Conservation (phyloP, 768 basidiomycete genomes). For the Lentinula boryana region DNA sequence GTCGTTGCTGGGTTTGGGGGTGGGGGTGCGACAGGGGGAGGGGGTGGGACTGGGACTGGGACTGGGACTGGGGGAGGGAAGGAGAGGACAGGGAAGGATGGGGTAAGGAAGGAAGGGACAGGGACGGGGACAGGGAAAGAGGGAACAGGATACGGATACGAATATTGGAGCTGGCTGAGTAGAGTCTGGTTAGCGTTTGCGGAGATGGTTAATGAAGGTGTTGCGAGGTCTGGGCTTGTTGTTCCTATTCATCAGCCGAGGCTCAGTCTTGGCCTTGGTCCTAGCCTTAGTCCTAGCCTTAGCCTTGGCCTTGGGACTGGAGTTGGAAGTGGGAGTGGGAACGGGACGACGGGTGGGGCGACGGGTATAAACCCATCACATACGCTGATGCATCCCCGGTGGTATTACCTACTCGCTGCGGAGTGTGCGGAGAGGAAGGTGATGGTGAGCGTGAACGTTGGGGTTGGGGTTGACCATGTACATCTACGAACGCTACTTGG, state of each 20-base stretch:
- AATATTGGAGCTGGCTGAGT: constrained; percentile 97
- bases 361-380: constrained; percentile 76
- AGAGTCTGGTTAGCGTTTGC: constrained; percentile 65
- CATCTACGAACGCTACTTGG: neutral
- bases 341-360: neutral
- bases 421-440: constrained; percentile 75
- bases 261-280: too few relatives aligned
- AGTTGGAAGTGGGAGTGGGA: too few relatives aligned
- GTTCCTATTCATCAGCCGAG: constrained; percentile 55
- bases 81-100: constrained; percentile 69
- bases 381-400: constrained; percentile 86
- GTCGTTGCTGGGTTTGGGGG: constrained; percentile 45
- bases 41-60: neutral
- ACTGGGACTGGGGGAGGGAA: constrained; percentile 17
- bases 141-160: constrained; percentile 36
- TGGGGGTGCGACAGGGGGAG: too few relatives aligned
- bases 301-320: too few relatives aligned
- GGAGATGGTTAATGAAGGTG: constrained; percentile 84
- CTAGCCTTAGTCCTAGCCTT: too few relatives aligned
- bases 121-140: too few relatives aligned
- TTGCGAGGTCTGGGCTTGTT: constrained; percentile 20
- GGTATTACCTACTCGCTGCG: constrained; percentile 88
- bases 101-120: too few relatives aligned
- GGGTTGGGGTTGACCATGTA: too few relatives aligned
- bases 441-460: too few relatives aligned